These are phyloP conservation scores for Aphanomyces astaci DNA, from an alignment of 352 stramenopile genomes.

Conservation along the genomic window DNA sequence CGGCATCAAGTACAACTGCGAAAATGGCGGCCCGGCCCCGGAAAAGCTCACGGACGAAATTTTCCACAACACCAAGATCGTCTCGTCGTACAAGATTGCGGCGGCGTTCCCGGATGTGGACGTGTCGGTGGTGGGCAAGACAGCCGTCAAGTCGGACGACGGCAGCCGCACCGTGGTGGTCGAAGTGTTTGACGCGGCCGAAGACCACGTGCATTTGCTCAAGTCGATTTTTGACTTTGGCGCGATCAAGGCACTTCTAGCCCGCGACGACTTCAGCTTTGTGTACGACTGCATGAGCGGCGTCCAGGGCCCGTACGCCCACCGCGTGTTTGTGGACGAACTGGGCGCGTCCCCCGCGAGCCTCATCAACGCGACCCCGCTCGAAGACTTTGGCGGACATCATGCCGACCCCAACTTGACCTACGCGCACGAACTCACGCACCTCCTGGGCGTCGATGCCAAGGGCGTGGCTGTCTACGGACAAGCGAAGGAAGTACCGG, in stretches of 20 bases:
- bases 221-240: constrained; percentile 98
- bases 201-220: constrained; percentile 93
- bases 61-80: constrained; percentile 92
- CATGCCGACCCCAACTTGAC: constrained; percentile 99
- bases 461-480: constrained; percentile 72
- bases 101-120: constrained; percentile 74
- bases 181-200: constrained; percentile 95
- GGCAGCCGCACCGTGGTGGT: constrained; percentile 88
- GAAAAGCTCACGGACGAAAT: constrained; percentile 97
- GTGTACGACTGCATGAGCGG: constrained; percentile 98
- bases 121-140: constrained; percentile 62
- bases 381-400: constrained; percentile 95
- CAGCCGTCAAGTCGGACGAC: constrained; percentile 69
- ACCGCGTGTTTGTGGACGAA: constrained; percentile 94
- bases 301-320: constrained; percentile 94
- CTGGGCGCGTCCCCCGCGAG: constrained; percentile 76
- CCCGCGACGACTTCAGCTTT: constrained; percentile 91
- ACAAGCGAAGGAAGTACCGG: constrained; percentile 55
- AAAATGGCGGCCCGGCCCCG: constrained; percentile 95
- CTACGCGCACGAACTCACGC: constrained; percentile 95
- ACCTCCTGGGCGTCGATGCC: constrained; percentile 91
- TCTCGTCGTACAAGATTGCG: constrained; percentile 91
- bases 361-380: constrained; percentile 90
- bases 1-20: constrained; percentile 98
- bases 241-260: constrained; percentile 87